Evolutionary conservation across 495 filamentous ascomycete genomes (phyloP), one percentile per base, ranked within the genome.

Genomic region (Neurospora pannonica): DNA sequence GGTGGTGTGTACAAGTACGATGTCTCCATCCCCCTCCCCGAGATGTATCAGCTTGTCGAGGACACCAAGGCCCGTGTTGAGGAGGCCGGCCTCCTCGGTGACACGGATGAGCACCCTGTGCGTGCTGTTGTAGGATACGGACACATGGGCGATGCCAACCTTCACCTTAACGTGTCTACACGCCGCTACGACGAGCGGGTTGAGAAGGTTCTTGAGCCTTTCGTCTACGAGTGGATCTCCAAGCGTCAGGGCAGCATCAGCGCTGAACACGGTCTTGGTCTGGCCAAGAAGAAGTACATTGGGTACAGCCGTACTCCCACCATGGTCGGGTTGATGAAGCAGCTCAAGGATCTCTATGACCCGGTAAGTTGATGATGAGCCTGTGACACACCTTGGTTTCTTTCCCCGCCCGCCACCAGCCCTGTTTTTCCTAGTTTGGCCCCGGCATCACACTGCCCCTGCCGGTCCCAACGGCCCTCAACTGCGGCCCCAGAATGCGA

Each of bases 1-100:
- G 96, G 96, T 38, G 96, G 95, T 10, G 94, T 94, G 36, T 99
- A 98, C 88, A 98, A 98, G 83, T 99, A 99, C 83, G 96, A 99
- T 79, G 87, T 99, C 7, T 98, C 96, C 19, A 97, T 99, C 71
- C 96, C 96, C 7, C 84, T 99, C 10, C 80, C 88, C n/a, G 90
- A 97, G 74, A 87, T 99, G 77, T 99, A 98, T 82, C 84, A 87
- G 75, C 87, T 99, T 24, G 97, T 99, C 9, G 92, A 94, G 73
- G 96, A 97, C 76, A 91, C 90, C 42, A 87, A 89, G 73, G 89
- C 88, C 71, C 89, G 91, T 13, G 85, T 98, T 37, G 88, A 87
- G 4, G 85, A 89, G 37, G 89, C 89, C 24, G 95, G 94, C 1
- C 87, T 98, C 7, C 86, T 97, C 19, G 92, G 93, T 39, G 92